Percentiles rank a stretch among this genome's conserved stretches.
These are phyloP conservation scores for Pochonia chlamydosporia DNA, from an alignment of 2,329 filamentous ascomycete species.

Conservation along the genomic window DNA sequence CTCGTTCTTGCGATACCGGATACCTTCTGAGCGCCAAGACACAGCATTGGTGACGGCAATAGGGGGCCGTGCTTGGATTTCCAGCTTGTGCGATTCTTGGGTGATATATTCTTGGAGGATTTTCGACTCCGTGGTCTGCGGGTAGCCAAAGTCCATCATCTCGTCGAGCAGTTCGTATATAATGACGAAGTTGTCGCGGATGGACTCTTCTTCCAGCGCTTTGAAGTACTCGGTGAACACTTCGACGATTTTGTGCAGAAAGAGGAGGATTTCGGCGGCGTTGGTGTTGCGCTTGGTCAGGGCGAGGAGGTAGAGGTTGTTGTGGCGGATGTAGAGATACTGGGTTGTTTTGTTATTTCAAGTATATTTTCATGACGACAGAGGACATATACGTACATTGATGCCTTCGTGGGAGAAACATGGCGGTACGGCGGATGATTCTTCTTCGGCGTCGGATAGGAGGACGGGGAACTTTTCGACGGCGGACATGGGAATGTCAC, in stretches of 20 bases:
- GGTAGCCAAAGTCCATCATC: conserved; percentile 99
- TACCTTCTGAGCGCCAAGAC: conserved; percentile 95
- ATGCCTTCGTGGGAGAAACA: conserved; percentile 99
- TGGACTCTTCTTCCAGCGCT: conserved; percentile 95
- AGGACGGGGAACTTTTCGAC: conserved; percentile 97
- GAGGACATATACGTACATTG: conserved; percentile 68
- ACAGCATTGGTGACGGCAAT: conserved; percentile 98
- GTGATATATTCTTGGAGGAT: conserved; percentile 99
- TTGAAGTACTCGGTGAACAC: conserved; percentile 99
- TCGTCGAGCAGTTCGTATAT: conserved; percentile 98
- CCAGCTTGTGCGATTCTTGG: conserved; percentile 97
- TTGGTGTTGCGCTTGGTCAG: conserved; percentile 98
- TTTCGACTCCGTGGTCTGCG: conserved; percentile 96
- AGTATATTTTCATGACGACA: background rate
- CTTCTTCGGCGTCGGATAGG: conserved; percentile 97
- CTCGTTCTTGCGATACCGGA: conserved; percentile 98
- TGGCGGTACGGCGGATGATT: conserved; percentile 92
- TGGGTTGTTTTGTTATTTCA: conserved; percentile 25
- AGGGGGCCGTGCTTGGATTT: conserved; percentile 90
- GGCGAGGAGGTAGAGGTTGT: conserved; percentile 96
- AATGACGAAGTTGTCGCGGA: conserved; percentile 98
- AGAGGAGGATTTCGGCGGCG: conserved; percentile 95
- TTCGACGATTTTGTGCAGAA: conserved; percentile 96
- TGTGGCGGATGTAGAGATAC: conserved; percentile 99
- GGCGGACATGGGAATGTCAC: conserved; percentile 97